These are phyloP conservation scores for Rhodotorula sp. DNA, from an alignment of 1,284 basidiomycete genomes.

Conservation along the genomic window DNA sequence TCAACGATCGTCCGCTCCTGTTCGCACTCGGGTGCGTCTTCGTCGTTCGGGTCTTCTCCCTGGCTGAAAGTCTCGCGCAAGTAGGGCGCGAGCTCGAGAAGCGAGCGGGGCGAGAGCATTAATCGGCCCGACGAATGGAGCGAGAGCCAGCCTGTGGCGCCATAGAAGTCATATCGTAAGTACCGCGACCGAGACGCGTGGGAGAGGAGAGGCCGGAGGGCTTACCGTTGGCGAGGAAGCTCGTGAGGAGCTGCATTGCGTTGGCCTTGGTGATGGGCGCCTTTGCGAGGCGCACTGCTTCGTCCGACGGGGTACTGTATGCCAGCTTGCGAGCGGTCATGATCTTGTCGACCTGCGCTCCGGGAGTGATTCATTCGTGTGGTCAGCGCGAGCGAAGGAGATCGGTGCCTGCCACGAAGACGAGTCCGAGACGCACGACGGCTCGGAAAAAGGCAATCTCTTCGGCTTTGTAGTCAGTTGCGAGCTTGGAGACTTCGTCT, in stretches of 20 bases:
- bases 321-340: conserved; percentile 72
- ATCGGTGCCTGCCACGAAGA: background rate
- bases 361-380: no score
- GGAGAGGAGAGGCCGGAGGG: background rate
- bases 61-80: conserved; percentile 71
- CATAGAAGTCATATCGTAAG: background rate
- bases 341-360: conserved; percentile 73
- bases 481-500: conserved; percentile 72
- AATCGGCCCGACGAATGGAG: conserved; percentile 52
- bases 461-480: conserved; percentile 70
- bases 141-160: conserved; percentile 39
- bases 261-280: conserved; percentile 68
- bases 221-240: conserved; percentile 73
- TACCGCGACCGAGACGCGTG: background rate
- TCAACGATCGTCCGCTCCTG: conserved; percentile 54
- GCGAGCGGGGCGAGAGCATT: conserved; percentile 69
- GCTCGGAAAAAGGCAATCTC: conserved; percentile 81
- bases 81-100: conserved; percentile 72
- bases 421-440: conserved; percentile 57
- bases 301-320: conserved; percentile 71
- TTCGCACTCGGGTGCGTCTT: background rate
- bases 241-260: conserved; percentile 64
- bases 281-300: conserved; percentile 62
- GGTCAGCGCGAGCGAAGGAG: background rate
- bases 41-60: conserved; percentile 49